These are phyloP conservation scores for Ceratocystis destructans DNA, from an alignment of 2,329 filamentous ascomycete species.

Conservation along the genomic window DNA sequence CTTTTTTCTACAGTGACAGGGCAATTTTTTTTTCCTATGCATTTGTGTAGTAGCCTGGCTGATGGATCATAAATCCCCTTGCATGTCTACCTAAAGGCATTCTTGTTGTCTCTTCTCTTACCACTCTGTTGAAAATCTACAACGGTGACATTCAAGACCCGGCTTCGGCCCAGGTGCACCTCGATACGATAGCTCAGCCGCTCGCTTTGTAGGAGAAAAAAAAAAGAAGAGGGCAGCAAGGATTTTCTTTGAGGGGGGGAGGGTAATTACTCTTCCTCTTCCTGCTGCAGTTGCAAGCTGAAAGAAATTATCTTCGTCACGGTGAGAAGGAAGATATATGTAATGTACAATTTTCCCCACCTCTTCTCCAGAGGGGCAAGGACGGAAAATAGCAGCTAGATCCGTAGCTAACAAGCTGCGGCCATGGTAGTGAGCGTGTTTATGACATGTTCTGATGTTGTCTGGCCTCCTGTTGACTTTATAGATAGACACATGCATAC, in stretches of 20 bases:
- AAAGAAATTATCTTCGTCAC: not conserved
- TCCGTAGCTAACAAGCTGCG: not conserved
- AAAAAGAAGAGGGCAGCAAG: not conserved
- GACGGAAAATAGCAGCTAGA: not conserved
- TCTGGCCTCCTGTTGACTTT: not conserved
- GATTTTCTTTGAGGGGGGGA: not conserved
- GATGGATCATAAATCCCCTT: not conserved
- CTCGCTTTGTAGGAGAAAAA: not conserved
- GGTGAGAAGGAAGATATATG: not conserved
- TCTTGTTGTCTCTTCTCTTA: not conserved
- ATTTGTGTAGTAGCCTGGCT: not conserved
- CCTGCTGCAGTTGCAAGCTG: constrained; percentile 2
- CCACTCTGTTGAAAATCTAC: not conserved
- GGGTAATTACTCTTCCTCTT: not conserved
- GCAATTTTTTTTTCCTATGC: not conserved
- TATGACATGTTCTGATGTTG: not conserved
- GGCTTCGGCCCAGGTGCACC: not conserved
- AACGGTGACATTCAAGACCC: not conserved
- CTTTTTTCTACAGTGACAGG: not conserved
- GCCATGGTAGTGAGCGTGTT: not conserved
- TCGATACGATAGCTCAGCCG: constrained; percentile 3
- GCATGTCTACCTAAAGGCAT: not conserved
- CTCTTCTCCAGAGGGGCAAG: not conserved
- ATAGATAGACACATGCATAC: not conserved
- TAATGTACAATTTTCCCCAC: no score